Evolutionary conservation across 2,329 filamentous ascomycete species (phyloP), one percentile per base, ranked within the genome.

Genomic region (Penicillium sp.): DNA sequence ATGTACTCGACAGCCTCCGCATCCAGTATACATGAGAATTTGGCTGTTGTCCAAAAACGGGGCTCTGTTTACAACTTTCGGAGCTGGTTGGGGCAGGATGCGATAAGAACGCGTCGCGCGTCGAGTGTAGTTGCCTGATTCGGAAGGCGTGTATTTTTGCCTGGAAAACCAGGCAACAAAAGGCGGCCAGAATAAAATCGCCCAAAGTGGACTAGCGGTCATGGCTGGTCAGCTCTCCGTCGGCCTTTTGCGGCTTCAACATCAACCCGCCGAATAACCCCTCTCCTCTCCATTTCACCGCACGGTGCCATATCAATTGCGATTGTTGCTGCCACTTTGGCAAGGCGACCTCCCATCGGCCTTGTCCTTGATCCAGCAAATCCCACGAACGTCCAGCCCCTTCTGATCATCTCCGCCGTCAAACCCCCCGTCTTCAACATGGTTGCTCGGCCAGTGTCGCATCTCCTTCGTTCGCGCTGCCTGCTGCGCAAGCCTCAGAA

Each of bases 201-300:
- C 72, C 67, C 53, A 57, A 67, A 66, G 19, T 27, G 66, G 70
- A 65, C 64, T 75, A 75, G 73, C 56, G 66, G 66, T 36, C 19
- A 60, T 68, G 63, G 68, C 65, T 69, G 60, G 54, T 59, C 63
- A 68, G 66, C 64, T 69, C 62, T 60, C 61, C 60, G 64, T 68
- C 72, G 72, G 72, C 70, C 70, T 74, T 74, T 73, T 73, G 70
- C 72, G 73, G 72, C 69, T 74, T 73, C 72, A 71, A 72, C 70
- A 72, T 73, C 70, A 72, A 70, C 66, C 37, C 65, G 63, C 67
- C 62, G 58, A 65, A 62, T 47, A 60, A 69, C 70, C 70, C 73
- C 69, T 74, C 70, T 63, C 65, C 62, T 59, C 57, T 55, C 56
- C 63, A 61, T 64, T 62, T 55, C 62, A 57, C 55, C 63, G 62